Evolutionary conservation across 2,329 filamentous ascomycete genomes (phyloP).

Genomic region (Epichloe uncinata): DNA sequence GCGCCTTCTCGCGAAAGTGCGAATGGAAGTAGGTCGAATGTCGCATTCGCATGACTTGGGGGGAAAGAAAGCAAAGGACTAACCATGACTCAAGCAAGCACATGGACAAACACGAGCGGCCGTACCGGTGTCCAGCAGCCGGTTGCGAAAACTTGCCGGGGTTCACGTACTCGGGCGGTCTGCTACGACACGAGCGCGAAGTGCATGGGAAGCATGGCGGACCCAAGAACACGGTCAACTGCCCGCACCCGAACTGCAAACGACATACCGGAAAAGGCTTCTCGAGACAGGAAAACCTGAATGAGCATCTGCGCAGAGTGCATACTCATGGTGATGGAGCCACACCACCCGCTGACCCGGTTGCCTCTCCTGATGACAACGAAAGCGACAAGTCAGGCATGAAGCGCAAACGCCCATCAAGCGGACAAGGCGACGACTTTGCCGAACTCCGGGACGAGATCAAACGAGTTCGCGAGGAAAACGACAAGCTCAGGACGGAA

Average conservation of each 20-base stretch:
- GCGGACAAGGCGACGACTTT: slow-evolving; percentile 31
- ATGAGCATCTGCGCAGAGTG: slow-evolving; percentile 85
- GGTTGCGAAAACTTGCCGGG: slow-evolving; percentile 85
- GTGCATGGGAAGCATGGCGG: slow-evolving; percentile 86
- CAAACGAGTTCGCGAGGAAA: slow-evolving; percentile 53
- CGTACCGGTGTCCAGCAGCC: slow-evolving; percentile 72
- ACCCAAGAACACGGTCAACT: slow-evolving; percentile 76
- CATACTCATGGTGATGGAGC: slow-evolving; percentile 44
- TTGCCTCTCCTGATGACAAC: slow-evolving; percentile 30
- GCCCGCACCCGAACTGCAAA: slow-evolving; percentile 78
- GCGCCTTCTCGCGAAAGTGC: slow-evolving; percentile 67
- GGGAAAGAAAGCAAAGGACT: slow-evolving; percentile 10
- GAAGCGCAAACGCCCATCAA: slow-evolving; percentile 34
- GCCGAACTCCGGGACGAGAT: slow-evolving; percentile 48
- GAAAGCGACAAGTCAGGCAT: slow-evolving; percentile 31
- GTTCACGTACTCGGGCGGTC: slow-evolving; percentile 88
- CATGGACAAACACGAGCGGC: slow-evolving; percentile 95
- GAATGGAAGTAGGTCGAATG: slow-evolving; percentile 71
- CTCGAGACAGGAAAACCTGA: slow-evolving; percentile 83
- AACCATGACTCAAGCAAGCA: slow-evolving; percentile 54
- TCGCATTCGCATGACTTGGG: neutral
- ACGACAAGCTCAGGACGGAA: slow-evolving; percentile 41
- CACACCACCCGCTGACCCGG: slow-evolving; percentile 21
- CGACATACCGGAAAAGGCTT: slow-evolving; percentile 81
- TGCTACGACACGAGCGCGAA: slow-evolving; percentile 82